Evolutionary conservation across 768 basidiomycete genomes (phyloP), one percentile per base, ranked within the genome.

Genomic region (Lactarius sp.): DNA sequence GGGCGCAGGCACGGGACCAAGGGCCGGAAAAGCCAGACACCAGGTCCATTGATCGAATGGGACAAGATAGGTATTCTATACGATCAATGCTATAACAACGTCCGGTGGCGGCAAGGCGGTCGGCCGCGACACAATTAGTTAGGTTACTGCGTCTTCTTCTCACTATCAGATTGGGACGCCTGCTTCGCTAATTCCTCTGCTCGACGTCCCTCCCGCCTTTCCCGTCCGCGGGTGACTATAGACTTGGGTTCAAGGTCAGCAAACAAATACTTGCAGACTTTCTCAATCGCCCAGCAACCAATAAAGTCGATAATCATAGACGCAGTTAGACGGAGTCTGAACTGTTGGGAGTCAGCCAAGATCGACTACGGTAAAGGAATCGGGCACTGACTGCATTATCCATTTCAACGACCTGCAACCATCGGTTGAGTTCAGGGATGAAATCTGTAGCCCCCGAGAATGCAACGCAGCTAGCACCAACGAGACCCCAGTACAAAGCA

Each of bases 371-470:
- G 50, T 31, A 20, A 42, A 33, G n/a, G 31, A n/a, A 56, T 27
- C 31, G 27, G 33, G 36, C 12, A 84, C 93, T 65, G 70, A 97
- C 95, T 37, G 77, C 67, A 9, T 70, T 70, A 51, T 85, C 75
- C 96, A 99, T 95, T 73, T 90, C 92, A 31, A 97, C 94, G 49
- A 98, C 88, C 74, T 98, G 97, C 52, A 99, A 80, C 96, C 97
- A 98, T 33, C 92, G 79, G 72, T 96, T 98, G 64, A 97, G 71
- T 76, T 99, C 97, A 2, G 97, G 97, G 72, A 97, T 79, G 69
- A 99, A 89, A 73, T 99, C 94, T 0, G 92, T 94, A 6, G 96
- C 85, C 36, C 97, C 97, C 10, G 83, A 90, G 76, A 98, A 92
- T 10, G 97, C 97, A 6, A 99, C 95, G 3, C 85, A 83, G 59